Conservation (phyloP, 768 basidiomycete genomes). For the Lyophyllum atratum region DNA sequence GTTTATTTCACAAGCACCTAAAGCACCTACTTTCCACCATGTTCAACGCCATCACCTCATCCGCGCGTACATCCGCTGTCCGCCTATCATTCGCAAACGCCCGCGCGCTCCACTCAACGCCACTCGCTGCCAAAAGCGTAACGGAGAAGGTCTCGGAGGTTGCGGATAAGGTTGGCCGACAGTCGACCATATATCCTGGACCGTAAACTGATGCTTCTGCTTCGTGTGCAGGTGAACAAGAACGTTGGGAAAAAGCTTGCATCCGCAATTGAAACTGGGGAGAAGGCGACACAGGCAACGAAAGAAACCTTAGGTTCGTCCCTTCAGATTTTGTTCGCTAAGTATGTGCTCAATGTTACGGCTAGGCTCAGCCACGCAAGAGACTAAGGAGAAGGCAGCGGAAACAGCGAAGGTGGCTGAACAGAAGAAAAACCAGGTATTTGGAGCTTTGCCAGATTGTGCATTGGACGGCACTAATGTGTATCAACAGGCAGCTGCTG, state of each 20-base stretch:
- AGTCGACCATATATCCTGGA: background rate
- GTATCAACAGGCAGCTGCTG: slow-evolving; percentile 30
- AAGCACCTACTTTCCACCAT: background rate
- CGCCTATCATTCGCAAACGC: slow-evolving; percentile 10
- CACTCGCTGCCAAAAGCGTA: slow-evolving; percentile 36
- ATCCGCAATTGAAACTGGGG: slow-evolving; percentile 47
- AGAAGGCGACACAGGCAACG: slow-evolving; percentile 39
- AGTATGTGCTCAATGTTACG: background rate
- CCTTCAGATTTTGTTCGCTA: background rate
- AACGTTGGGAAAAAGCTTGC: slow-evolving; percentile 47
- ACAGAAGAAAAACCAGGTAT: slow-evolving; percentile 42
- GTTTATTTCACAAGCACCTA: background rate
- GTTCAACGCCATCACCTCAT: slow-evolving; percentile 12
- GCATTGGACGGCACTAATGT: background rate
- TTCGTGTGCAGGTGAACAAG: slow-evolving; percentile 39
- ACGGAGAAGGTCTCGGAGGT: slow-evolving; percentile 47
- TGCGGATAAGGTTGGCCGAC: slow-evolving; percentile 39
- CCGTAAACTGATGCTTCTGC: background rate
- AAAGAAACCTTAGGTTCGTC: slow-evolving; percentile 44
- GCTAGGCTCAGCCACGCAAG: slow-evolving; percentile 34
- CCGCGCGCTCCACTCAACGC: slow-evolving; percentile 37
- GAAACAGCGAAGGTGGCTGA: slow-evolving; percentile 31
- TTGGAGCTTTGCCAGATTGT: background rate
- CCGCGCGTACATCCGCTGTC: slow-evolving; percentile 8
- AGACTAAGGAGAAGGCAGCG: slow-evolving; percentile 37